Evolutionary conservation across 1,284 basidiomycete genomes (phyloP).

Genomic region (Pseudozyma sp.): DNA sequence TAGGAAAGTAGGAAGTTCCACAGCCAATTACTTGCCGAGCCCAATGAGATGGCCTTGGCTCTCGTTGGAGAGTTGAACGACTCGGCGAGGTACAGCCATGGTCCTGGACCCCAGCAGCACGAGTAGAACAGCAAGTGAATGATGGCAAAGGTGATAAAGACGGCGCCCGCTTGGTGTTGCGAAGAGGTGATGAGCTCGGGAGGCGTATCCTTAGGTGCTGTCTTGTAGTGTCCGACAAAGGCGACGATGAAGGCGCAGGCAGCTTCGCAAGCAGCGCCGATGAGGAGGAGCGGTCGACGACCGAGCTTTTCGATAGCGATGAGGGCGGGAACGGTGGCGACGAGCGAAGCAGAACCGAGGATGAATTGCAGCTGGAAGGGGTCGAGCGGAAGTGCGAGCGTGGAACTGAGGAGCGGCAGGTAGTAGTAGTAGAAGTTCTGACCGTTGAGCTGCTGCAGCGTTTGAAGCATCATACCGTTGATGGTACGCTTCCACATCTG

Average conservation of each 20-base stretch:
- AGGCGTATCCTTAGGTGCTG: constrained; percentile 74
- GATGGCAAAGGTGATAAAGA: constrained; percentile 80
- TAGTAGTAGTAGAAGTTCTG: constrained; percentile 87
- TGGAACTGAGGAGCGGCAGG: constrained; percentile 81
- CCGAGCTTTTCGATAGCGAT: constrained; percentile 69
- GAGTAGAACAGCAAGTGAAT: constrained; percentile 80
- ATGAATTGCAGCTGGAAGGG: constrained; percentile 74
- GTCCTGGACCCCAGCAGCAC: constrained; percentile 79
- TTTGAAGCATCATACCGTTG: constrained; percentile 78
- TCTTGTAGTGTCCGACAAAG: constrained; percentile 69
- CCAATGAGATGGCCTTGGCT: constrained; percentile 80
- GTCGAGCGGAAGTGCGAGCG: constrained; percentile 76
- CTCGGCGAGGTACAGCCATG: constrained; percentile 77
- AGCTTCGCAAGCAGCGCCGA: constrained; percentile 67
- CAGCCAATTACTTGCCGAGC: constrained; percentile 75
- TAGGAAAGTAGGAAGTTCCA: constrained; percentile 82
- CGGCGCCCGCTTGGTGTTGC: constrained; percentile 73
- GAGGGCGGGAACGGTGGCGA: constrained; percentile 57
- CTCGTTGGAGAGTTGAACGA: constrained; percentile 76
- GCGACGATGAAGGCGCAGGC: constrained; percentile 72
- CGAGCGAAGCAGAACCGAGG: constrained; percentile 68
- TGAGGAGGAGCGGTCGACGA: constrained; percentile 70
- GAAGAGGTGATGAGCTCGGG: constrained; percentile 63
- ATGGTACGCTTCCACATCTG: constrained; percentile 80
- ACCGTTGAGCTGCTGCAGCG: constrained; percentile 76